Evolutionary conservation across 805 yeast genomes (phyloP).

Genomic region (Starmerella etchellsii): DNA sequence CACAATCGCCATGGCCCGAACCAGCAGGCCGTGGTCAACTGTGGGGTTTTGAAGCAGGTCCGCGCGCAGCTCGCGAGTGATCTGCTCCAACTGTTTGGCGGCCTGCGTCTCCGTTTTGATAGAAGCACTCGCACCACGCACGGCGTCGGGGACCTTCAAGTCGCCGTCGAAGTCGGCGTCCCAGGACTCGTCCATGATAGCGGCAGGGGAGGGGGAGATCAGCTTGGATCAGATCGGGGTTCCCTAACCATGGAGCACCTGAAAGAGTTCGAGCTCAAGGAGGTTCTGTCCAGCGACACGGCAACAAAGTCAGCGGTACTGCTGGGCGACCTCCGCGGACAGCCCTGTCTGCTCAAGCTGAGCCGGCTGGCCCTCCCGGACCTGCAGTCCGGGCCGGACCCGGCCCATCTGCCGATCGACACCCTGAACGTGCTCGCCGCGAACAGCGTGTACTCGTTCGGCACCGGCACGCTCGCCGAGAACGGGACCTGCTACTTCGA

Average conservation of each 20-base stretch:
- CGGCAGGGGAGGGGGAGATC: background rate
- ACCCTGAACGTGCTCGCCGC: constrained; percentile 35
- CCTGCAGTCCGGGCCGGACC: background rate
- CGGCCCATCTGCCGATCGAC: constrained; percentile 13
- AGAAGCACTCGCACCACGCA: constrained; percentile 12
- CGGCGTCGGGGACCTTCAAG: constrained; percentile 16
- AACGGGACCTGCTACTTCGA: constrained; percentile 48
- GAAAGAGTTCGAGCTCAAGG: constrained; percentile 33
- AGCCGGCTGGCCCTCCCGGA: constrained; percentile 19
- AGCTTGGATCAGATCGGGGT: no score
- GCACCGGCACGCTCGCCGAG: constrained; percentile 35
- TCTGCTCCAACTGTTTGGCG: constrained; percentile 17
- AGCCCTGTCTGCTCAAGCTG: constrained; percentile 55
- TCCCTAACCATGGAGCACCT: constrained; percentile 17
- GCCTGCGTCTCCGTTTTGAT: constrained; percentile 19
- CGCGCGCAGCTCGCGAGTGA: constrained; percentile 17
- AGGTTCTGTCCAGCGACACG: constrained; percentile 43
- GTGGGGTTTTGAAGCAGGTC: constrained; percentile 6
- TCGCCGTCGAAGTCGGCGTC: constrained; percentile 42
- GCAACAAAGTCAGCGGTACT: constrained; percentile 53
- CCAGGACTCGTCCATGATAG: constrained; percentile 35
- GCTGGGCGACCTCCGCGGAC: constrained; percentile 49
- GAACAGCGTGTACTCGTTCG: constrained; percentile 85
- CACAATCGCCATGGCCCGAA: constrained; percentile 23
- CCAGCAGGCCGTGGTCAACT: constrained; percentile 1